Evolutionary conservation across 768 basidiomycete genomes (phyloP), one percentile per base, ranked within the genome.

Genomic region (Nevesoporus exiguus): DNA sequence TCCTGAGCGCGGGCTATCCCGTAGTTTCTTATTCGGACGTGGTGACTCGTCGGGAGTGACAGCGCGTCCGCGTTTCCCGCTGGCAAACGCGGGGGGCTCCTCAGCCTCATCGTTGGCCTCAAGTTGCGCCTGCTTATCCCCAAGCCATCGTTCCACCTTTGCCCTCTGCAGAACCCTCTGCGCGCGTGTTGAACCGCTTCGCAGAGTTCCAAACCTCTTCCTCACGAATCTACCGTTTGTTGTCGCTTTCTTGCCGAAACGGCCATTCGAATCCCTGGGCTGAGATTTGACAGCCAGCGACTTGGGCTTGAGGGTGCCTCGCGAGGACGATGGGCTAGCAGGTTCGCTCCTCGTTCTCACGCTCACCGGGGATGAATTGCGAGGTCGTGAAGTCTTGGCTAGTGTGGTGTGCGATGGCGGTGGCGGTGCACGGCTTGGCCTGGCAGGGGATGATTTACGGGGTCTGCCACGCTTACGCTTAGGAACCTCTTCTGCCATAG

Each of bases 231-330:
- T 73, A 47, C 78, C 77, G 45, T 78, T 75, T 13, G 76, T 79
- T 17, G 71, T 72, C 33, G 71, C 74, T 65, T 86, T 86, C 72
- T 80, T 83, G 33, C 84, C 84, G 58, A 88, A 88, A 17, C 84
- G 76, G 40, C 86, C 86, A 57, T 87, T 86, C 17, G 69, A 70
- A 49, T 82, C 79, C 53, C 86, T 76, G 2, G 86, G 86, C 61
- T 88, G 86, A 11, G 70, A 66, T 39, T 79, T 74, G 31, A 75
- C 69, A 7, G 77, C 76, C 15, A 77, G 67, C 3, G 77, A 75
- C 61, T 77, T 75, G 29, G 77, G 73, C 51, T 70, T 76, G 30
- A 66, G 54, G 39, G 59, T 54, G 37, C 58, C 44, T 45, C 62
- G 64, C 22, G 59, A 51, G 15, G 67, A 69, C 21, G 61, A 67